Percentiles rank a stretch among this genome's conserved stretches.
Conservation (phyloP, 139 green algal species). For the Limnomonas spitsbergensis region DNA sequence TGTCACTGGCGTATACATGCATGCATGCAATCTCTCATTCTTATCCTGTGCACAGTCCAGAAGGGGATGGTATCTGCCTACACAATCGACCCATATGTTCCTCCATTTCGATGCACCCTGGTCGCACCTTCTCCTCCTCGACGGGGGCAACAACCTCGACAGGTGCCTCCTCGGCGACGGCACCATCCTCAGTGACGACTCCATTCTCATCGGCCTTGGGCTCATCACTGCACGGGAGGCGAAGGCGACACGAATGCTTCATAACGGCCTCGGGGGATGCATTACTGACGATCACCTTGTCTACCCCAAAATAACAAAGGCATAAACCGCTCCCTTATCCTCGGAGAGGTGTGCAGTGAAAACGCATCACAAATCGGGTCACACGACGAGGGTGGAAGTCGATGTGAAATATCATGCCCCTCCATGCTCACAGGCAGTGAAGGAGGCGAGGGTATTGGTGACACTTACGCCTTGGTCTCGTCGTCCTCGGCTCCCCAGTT, state of each 20-base stretch:
- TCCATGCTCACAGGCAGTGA: no score
- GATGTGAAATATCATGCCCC: no score
- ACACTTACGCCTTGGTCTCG: slow-evolving; percentile 26
- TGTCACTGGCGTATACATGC: slow-evolving; percentile 1
- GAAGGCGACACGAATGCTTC: background rate
- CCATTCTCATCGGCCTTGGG: background rate
- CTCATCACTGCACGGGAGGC: background rate
- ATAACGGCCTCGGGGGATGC: no score
- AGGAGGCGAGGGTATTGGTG: no score
- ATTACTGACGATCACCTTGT: no score
- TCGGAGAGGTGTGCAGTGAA: no score
- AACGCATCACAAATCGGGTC: no score
- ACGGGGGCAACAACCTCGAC: background rate
- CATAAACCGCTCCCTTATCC: no score
- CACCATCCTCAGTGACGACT: background rate
- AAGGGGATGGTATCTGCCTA: background rate
- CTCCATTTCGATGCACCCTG: background rate
- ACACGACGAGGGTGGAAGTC: no score
- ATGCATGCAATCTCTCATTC: background rate
- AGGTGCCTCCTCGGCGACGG: background rate
- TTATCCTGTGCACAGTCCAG: background rate
- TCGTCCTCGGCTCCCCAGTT: slow-evolving; percentile 78
- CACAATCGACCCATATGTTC: background rate
- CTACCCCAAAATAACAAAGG: no score
- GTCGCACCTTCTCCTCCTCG: slow-evolving; percentile 12